A percentile compares a stretch with the other conserved stretches of the same genome.
Conservation (phyloP, 805 yeast genomes). For the Yamadazyma philogaea region DNA sequence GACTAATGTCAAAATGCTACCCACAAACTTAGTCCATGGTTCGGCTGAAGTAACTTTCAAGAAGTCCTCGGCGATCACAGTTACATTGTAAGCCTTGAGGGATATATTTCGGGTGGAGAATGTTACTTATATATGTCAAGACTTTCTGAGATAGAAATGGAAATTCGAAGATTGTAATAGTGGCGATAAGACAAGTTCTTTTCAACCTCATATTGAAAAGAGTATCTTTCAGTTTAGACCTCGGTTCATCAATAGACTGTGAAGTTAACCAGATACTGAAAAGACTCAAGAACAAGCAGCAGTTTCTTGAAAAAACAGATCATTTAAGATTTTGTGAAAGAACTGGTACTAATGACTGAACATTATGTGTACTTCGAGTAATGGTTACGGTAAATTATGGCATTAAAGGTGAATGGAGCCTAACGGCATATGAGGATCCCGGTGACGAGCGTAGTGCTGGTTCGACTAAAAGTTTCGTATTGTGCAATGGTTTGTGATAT, state of each 20-base stretch:
- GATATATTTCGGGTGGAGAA: neutral
- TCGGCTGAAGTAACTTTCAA: too few species aligned
- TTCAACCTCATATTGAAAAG: neutral
- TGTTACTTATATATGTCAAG: neutral
- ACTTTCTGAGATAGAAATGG: neutral
- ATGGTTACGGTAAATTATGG: neutral
- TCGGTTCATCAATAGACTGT: neutral
- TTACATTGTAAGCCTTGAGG: neutral
- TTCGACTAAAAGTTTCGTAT: neutral
- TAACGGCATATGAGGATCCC: neutral
- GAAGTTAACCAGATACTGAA: neutral
- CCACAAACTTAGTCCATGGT: neutral
- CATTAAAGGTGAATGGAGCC: neutral
- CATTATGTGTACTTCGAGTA: neutral
- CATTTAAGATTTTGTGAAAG: neutral
- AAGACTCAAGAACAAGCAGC: neutral
- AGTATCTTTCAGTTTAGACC: neutral
- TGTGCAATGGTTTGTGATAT: neutral
- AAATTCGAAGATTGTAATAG: neutral
- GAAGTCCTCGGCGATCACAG: neutral
- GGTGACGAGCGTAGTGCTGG: neutral
- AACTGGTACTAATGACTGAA: too few species aligned
- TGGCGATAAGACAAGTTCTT: neutral
- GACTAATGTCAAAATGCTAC: neutral
- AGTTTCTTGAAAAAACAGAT: neutral